Evolutionary conservation across 345 rosid species (phyloP), one percentile per base, ranked within the genome.

Genomic region (Geranium brycei): DNA sequence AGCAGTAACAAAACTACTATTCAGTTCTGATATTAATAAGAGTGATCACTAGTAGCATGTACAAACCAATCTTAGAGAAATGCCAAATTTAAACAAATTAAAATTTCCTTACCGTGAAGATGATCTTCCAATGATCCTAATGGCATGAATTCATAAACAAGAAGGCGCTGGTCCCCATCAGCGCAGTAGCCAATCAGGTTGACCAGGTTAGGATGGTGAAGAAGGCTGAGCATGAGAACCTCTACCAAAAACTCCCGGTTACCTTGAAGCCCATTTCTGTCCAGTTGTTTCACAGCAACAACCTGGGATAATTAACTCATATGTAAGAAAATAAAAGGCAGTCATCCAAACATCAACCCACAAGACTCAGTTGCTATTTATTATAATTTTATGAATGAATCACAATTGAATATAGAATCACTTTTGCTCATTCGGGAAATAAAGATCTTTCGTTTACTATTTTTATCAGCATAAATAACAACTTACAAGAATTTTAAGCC

Each of bases 141-240:
- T 10, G 96, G 81, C 99, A 95, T 91, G 75, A 88, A 95, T 73
- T 95, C 99, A 60, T 95, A 95, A 59, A 95, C 97, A 69, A 95
- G 93, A 68, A 95, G 97, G 53, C 99, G 91, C 62, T 95, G 99
- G 64, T 95, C 97, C 60, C 97, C 99, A 78, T 95, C 99, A 65
- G 99, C 99, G 74, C 99, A 95, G 73, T 95, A 91, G 68, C 99
- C 99, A 59, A 91, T 95, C 61, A 95, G 82, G 75, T 75, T 95
- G 79, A 95, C 97, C 19, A 95, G 88, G 82, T 95, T 95, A 19
- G 83, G 81, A 67, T 95, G 99, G 82, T 95, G 97, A 69, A 95
- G 88, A 75, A 95, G 96, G 74, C 99, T 95, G 66, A 95, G 89
- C 99, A 95, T 95, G 60, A 95, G 95, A 73, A 95, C 99, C 77